Evolutionary conservation across 768 basidiomycete species (phyloP).

Genomic region (Neoboletus subvelutipes): DNA sequence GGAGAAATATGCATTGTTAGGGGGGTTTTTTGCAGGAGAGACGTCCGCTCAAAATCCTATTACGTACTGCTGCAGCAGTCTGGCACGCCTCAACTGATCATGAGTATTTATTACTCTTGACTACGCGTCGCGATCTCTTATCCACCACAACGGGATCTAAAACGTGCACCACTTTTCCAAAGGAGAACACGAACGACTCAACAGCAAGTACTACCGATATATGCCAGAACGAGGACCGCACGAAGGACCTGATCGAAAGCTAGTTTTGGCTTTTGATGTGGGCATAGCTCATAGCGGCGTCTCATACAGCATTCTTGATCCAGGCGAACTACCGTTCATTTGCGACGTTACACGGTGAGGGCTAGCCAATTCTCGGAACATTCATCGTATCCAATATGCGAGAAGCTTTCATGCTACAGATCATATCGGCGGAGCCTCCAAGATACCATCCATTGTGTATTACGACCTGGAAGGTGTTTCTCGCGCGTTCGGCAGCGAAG

Average conservation of each 20-base stretch:
- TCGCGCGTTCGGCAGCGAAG: constrained; percentile 46
- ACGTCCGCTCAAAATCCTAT: too few relatives aligned
- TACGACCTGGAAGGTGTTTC: constrained; percentile 42
- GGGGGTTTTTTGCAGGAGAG: too few relatives aligned
- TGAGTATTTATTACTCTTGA: too few relatives aligned
- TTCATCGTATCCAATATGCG: constrained; percentile 3
- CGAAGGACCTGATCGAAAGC: constrained; percentile 38
- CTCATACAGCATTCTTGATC: constrained; percentile 38
- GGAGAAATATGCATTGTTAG: too few relatives aligned
- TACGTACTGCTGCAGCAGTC: too few relatives aligned
- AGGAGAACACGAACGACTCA: too few relatives aligned
- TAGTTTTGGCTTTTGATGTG: constrained; percentile 51
- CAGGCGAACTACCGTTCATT: constrained; percentile 26
- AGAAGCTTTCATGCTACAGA: constrained; percentile 47
- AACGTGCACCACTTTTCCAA: too few relatives aligned
- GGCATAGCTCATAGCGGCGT: constrained; percentile 52
- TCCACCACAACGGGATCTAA: too few relatives aligned
- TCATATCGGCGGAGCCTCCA: constrained; percentile 43
- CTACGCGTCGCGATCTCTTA: too few relatives aligned
- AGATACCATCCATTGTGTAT: constrained; percentile 49
- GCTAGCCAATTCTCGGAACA: background rate
- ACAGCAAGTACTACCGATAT: too few relatives aligned
- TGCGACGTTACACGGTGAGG: constrained; percentile 25
- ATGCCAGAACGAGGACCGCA: constrained; percentile 38
- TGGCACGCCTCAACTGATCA: too few relatives aligned